Conservation (phyloP, 1,284 basidiomycete species). For the Marasmius sp. region DNA sequence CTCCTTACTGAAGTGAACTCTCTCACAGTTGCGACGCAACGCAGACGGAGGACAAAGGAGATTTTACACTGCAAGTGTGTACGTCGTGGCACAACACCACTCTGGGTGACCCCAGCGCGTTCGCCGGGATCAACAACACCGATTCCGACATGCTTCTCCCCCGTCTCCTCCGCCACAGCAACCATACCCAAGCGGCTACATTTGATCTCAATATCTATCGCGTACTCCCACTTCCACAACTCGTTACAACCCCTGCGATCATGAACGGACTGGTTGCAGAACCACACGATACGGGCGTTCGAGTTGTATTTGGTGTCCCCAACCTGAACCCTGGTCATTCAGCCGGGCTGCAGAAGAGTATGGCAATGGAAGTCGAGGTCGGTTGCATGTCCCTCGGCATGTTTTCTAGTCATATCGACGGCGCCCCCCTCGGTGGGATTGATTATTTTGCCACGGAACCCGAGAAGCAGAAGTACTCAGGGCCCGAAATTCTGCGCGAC, state of each 20-base stretch:
- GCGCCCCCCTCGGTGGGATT: background rate
- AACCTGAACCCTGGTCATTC: constrained; percentile 5
- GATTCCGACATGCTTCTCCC: constrained; percentile 20
- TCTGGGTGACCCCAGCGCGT: constrained; percentile 15
- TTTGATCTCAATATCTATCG: constrained; percentile 17
- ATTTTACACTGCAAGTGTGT: constrained; percentile 12
- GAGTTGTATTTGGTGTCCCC: constrained; percentile 18
- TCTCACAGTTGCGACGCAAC: background rate
- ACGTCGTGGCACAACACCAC: constrained; percentile 19
- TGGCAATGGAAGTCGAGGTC: constrained; percentile 19
- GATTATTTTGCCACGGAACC: constrained; percentile 2
- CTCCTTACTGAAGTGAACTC: background rate
- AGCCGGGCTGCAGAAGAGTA: constrained; percentile 15
- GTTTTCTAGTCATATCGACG: background rate
- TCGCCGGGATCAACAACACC: constrained; percentile 17
- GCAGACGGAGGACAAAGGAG: background rate
- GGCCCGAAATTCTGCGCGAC: constrained; percentile 15
- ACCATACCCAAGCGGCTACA: background rate
- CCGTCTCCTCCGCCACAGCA: constrained; percentile 5
- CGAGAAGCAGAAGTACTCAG: constrained; percentile 13
- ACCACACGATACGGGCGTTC: constrained; percentile 16
- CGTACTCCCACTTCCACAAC: constrained; percentile 7
- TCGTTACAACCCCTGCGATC: constrained; percentile 10
- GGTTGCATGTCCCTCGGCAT: constrained; percentile 18
- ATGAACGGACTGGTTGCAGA: constrained; percentile 14